phyloP scores from a whole-genome alignment of 306 rosid species.

The Canavalia ensiformis region DNA sequence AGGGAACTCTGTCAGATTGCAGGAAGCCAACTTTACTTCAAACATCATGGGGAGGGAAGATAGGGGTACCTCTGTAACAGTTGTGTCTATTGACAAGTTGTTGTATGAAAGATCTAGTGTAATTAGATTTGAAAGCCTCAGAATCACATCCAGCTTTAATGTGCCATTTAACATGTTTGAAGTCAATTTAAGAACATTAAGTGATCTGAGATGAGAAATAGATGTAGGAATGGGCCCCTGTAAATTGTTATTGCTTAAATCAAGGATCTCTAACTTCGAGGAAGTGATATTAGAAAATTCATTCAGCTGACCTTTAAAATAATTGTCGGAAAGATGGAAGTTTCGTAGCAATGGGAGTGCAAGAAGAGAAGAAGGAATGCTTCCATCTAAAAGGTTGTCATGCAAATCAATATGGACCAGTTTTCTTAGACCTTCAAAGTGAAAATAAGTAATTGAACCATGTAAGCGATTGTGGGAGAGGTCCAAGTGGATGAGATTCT shows the following conservation, averaged over 20 bases:
- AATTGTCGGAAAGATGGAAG: constrained; percentile 30
- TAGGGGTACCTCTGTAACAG: too few species aligned
- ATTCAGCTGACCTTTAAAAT: constrained; percentile 23
- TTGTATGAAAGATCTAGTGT: constrained; percentile 38
- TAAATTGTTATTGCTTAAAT: constrained; percentile 54
- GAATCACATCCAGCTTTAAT: too few species aligned
- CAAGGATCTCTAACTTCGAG: constrained; percentile 42
- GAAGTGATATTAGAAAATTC: background rate
- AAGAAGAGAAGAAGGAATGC: constrained; percentile 41
- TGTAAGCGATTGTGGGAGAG: constrained; percentile 23
- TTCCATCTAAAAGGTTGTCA: constrained; percentile 29
- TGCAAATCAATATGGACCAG: background rate
- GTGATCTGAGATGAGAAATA: constrained; percentile 38
- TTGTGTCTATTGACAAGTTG: constrained; percentile 31
- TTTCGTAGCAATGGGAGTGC: constrained; percentile 23
- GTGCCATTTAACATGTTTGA: background rate
- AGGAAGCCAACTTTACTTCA: constrained; percentile 48
- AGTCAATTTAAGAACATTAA: constrained; percentile 9
- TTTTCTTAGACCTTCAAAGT: constrained; percentile 7
- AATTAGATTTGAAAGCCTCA: too few species aligned
- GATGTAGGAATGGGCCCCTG: constrained; percentile 49
- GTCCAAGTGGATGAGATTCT: background rate
- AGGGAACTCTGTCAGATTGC: constrained; percentile 46
- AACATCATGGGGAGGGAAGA: constrained; percentile 29
- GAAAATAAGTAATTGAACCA: constrained; percentile 13